phyloP scores from a whole-genome alignment of 2,329 filamentous ascomycete species.

The Magnaporthales sp. region DNA sequence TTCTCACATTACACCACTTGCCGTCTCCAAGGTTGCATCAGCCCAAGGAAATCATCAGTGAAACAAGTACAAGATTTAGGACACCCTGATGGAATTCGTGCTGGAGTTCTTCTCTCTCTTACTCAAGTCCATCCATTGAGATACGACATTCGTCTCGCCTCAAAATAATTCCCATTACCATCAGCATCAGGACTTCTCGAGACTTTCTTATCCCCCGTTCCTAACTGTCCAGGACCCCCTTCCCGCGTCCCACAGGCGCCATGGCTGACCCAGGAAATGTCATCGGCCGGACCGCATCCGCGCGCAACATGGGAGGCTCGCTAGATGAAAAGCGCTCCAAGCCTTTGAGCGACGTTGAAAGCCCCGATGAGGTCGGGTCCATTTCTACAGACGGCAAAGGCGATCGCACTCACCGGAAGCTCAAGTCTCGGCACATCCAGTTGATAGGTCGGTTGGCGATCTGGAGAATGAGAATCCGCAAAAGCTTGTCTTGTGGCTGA shows the following conservation, averaged over 20 bases:
- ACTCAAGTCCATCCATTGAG: conserved; percentile 7
- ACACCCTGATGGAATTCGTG: conserved; percentile 14
- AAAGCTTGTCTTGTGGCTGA: neutral
- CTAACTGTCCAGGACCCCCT: neutral
- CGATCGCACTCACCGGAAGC: conserved; percentile 40
- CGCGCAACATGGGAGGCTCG: neutral
- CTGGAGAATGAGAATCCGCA: neutral
- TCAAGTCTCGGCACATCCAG: conserved; percentile 50
- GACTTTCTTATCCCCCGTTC: neutral
- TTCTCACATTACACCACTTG: neutral
- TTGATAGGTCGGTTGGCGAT: conserved; percentile 28
- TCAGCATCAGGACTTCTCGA: neutral
- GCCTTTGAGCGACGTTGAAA: neutral
- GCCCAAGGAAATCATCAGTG: neutral
- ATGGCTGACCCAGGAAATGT: neutral
- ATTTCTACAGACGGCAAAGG: conserved; percentile 7
- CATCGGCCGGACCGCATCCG: neutral
- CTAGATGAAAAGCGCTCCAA: neutral
- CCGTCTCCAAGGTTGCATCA: neutral
- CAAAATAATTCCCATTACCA: neutral
- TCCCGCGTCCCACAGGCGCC: neutral
- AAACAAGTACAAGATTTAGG: neutral
- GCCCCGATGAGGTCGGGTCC: conserved; percentile 8
- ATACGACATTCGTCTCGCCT: neutral
- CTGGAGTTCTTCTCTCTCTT: conserved; percentile 21